These are phyloP conservation scores for Solanum sparsipilum DNA, from an alignment of 257 asterid genomes.

Conservation along the genomic window DNA sequence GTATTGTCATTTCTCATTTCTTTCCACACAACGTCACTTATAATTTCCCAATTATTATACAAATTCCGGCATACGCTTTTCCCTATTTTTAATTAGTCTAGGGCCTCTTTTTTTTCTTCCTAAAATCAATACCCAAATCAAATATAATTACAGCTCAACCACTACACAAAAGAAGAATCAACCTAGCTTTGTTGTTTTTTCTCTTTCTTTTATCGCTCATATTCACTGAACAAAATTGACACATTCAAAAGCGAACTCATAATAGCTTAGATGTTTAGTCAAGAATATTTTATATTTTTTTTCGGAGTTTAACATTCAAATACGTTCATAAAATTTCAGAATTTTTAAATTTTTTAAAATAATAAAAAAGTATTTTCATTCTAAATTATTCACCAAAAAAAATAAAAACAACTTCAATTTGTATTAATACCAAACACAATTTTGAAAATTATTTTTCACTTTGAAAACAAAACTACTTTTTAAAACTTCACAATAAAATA, in stretches of 20 bases:
- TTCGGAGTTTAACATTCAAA: background rate
- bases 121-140: background rate
- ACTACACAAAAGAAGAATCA: background rate
- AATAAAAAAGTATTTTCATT: too few relatives aligned
- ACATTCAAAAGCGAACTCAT: background rate
- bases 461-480: too few relatives aligned
- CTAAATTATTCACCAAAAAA: too few relatives aligned
- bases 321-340: too few relatives aligned
- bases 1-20: background rate
- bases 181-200: background rate
- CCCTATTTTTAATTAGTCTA: background rate
- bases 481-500: too few relatives aligned
- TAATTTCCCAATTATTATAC: background rate
- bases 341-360: too few relatives aligned
- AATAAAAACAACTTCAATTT: background rate
- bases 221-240: background rate
- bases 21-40: background rate
- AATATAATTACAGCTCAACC: background rate
- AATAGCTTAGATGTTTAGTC: background rate
- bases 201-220: background rate
- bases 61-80: background rate
- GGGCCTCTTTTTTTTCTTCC: background rate
- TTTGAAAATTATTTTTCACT: too few relatives aligned
- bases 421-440: background rate
- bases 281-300: too few relatives aligned